A percentile compares a stretch with the other conserved stretches of the same genome.
phyloP scores from a whole-genome alignment of 495 filamentous ascomycete species.

The Tuber indicum region DNA sequence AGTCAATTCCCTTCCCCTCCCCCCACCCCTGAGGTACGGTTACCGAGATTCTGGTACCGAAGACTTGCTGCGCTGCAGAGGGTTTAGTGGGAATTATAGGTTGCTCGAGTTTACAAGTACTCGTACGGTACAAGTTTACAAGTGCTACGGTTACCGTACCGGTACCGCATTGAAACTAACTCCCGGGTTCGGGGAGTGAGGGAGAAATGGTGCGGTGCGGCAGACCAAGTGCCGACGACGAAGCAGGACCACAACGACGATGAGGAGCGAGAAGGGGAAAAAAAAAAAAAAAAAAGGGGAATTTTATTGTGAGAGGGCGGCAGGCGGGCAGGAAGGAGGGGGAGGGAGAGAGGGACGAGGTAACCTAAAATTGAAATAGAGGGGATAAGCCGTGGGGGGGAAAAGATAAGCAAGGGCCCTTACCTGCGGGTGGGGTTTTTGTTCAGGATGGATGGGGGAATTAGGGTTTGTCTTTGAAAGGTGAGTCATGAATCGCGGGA shows the following conservation, averaged over 20 bases:
- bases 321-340: not conserved
- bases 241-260: not conserved
- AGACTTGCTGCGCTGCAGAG: not conserved
- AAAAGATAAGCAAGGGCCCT: not conserved
- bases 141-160: not conserved
- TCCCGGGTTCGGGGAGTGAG: no score
- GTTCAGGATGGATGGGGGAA: no score
- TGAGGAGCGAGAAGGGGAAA: not conserved
- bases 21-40: not conserved
- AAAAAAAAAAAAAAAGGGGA: no score
- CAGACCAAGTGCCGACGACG: not conserved
- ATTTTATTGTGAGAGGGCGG: not conserved
- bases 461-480: not conserved
- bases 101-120: no score
- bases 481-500: no score
- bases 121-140: not conserved
- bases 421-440: no score
- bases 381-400: conserved; percentile 1
- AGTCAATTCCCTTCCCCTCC: not conserved
- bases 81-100: not conserved
- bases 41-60: not conserved
- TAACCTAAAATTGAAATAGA: not conserved
- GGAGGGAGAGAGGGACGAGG: no score
- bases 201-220: no score
- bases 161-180: no score